Percentiles rank a stretch among this genome's conserved stretches.
Evolutionary conservation across 805 yeast genomes (phyloP).

Genomic region (Saccharomycopsis babjevae): DNA sequence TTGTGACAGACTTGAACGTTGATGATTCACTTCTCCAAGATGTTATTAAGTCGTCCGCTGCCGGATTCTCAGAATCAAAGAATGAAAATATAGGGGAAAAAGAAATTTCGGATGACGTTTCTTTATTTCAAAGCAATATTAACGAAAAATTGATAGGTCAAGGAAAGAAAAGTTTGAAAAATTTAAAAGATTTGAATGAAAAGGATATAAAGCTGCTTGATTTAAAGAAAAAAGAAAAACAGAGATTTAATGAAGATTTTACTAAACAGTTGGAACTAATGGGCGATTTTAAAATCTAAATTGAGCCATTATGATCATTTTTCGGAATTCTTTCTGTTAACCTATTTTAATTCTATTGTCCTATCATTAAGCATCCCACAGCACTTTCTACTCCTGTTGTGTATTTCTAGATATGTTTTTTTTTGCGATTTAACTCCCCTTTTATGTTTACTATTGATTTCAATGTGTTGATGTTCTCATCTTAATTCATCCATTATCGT

Average conservation of each 20-base stretch:
- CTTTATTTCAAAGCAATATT: not conserved
- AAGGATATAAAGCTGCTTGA: not conserved
- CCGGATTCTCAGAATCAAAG: not conserved
- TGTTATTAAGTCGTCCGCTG: not conserved
- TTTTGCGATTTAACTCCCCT: too few species aligned
- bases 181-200: not conserved
- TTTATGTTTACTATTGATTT: too few species aligned
- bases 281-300: not conserved
- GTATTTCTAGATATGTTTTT: too few species aligned
- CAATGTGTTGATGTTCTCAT: too few species aligned
- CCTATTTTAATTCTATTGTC: too few species aligned
- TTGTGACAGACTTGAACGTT: not conserved
- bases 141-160: not conserved
- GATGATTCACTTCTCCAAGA: not conserved
- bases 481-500: too few species aligned
- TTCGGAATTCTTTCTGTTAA: not conserved
- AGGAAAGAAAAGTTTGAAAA: not conserved
- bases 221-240: not conserved
- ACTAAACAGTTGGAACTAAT: not conserved
- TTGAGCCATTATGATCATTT: not conserved
- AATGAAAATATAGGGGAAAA: not conserved
- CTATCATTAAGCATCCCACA: too few species aligned
- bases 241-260: not conserved
- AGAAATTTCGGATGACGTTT: not conserved
- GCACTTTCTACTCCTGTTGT: too few species aligned